Evolutionary conservation across 371 early-diverging fungal species (phyloP).

Genomic region (Rhizomucor pusillus): DNA sequence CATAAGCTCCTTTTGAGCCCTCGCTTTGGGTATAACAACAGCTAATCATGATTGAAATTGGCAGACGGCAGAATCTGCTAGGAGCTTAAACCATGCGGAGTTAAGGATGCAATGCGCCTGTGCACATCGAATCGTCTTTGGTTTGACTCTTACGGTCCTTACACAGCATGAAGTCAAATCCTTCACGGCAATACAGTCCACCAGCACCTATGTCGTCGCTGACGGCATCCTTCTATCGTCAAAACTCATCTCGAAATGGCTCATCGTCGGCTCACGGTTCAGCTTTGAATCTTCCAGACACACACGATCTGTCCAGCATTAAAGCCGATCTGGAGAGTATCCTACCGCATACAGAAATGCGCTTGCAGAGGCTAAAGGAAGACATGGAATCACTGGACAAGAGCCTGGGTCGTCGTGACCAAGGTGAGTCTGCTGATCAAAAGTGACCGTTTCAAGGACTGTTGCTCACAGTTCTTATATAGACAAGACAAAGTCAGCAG

Average conservation of each 20-base stretch:
- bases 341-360: constrained; percentile 28
- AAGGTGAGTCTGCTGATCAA: constrained; percentile 7
- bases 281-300: constrained; percentile 28
- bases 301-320: constrained; percentile 33
- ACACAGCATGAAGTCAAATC: constrained; percentile 17
- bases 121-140: too few species aligned
- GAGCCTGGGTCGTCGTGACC: constrained; percentile 15
- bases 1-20: too few species aligned
- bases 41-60: too few species aligned
- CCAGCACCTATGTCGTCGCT: constrained; percentile 32
- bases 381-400: constrained; percentile 28
- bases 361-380: constrained; percentile 25
- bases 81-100: too few species aligned
- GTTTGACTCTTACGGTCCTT: too few species aligned
- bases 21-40: too few species aligned
- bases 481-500: constrained; percentile 7
- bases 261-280: constrained; percentile 15
- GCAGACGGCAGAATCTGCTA: too few species aligned
- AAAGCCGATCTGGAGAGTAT: constrained; percentile 39
- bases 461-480: neutral
- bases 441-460: neutral
- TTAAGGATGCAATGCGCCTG: too few species aligned
- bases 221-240: constrained; percentile 28
- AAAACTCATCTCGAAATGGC: constrained; percentile 15
- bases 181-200: constrained; percentile 19